Conservation (phyloP, 208 protist species). For the Jaenimonas drosophilae region DNA sequence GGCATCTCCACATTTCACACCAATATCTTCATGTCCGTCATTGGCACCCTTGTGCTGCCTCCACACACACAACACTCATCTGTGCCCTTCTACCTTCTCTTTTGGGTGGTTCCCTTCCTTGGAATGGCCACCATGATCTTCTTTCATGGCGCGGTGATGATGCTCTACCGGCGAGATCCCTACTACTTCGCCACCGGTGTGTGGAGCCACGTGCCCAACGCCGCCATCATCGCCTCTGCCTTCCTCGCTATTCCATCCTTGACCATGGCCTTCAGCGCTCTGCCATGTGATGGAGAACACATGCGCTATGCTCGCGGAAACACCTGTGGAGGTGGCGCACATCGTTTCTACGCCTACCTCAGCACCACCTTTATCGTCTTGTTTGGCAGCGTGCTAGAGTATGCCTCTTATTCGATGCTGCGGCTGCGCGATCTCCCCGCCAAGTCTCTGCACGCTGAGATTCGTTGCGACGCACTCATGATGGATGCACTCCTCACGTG, state of each 20-base stretch:
- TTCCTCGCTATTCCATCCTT: constrained; percentile 6
- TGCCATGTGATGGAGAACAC: constrained; percentile 8
- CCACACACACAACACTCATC: background rate
- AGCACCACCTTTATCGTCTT: background rate
- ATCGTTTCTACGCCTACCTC: background rate
- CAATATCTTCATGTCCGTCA: constrained; percentile 1
- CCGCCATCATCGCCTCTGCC: background rate
- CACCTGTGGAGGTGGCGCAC: background rate
- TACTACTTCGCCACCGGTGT: background rate
- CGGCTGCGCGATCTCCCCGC: background rate
- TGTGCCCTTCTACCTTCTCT: background rate
- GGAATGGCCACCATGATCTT: constrained; percentile 1
- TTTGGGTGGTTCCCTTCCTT: constrained; percentile 1
- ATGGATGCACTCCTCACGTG: too few species aligned
- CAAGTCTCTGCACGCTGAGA: background rate
- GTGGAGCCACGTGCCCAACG: background rate
- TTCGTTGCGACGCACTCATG: background rate
- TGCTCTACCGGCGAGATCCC: constrained; percentile 5
- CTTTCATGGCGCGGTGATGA: too few species aligned
- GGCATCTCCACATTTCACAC: constrained; percentile 8
- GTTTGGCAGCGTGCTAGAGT: background rate
- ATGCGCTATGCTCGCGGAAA: constrained; percentile 4
- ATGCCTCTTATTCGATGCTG: background rate
- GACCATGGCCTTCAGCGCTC: background rate
- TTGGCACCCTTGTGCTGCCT: constrained; percentile 6